Conservation (phyloP, 2,329 filamentous ascomycete genomes). For the Fusarium sp. region DNA sequence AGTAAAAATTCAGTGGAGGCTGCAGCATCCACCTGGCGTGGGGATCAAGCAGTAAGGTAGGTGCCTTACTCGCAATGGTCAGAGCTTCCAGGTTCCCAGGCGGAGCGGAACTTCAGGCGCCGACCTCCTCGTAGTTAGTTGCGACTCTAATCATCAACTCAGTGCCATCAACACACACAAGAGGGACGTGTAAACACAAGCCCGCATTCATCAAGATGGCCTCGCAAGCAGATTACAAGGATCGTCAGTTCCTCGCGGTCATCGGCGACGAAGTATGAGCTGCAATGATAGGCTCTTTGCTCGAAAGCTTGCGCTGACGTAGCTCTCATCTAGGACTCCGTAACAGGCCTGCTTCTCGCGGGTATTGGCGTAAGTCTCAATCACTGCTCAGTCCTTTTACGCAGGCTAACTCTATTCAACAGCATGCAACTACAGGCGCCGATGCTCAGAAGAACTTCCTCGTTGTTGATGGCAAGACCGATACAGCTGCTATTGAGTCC, state of each 20-base stretch:
- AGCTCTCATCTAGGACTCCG: conserved; percentile 75
- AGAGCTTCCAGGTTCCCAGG: conserved; percentile 37
- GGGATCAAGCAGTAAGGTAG: conserved; percentile 7
- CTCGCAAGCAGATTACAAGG: conserved; percentile 72
- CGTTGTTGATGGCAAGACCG: conserved; percentile 93
- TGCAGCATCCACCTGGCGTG: conserved; percentile 24
- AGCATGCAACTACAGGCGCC: conserved; percentile 92
- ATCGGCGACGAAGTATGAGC: conserved; percentile 89
- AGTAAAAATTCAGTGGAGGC: conserved; percentile 9
- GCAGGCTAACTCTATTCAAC: not conserved
- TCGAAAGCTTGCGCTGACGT: conserved; percentile 40
- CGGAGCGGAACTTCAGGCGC: conserved; percentile 41
- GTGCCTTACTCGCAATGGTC: conserved; percentile 27
- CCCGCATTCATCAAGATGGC: conserved; percentile 51
- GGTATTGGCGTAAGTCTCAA: conserved; percentile 80
- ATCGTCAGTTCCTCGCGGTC: conserved; percentile 95
- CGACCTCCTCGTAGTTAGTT: conserved; percentile 12
- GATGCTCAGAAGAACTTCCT: conserved; percentile 98
- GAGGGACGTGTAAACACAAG: conserved; percentile 20
- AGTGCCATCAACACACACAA: conserved; percentile 21
- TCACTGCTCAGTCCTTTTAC: not conserved
- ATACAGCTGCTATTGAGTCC: conserved; percentile 85
- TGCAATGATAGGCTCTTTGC: not conserved
- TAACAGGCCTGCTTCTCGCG: conserved; percentile 93
- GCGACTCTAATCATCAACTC: conserved; percentile 21